Conservation (phyloP, 2,329 filamentous ascomycete genomes). For the Monilinia fructigena region DNA sequence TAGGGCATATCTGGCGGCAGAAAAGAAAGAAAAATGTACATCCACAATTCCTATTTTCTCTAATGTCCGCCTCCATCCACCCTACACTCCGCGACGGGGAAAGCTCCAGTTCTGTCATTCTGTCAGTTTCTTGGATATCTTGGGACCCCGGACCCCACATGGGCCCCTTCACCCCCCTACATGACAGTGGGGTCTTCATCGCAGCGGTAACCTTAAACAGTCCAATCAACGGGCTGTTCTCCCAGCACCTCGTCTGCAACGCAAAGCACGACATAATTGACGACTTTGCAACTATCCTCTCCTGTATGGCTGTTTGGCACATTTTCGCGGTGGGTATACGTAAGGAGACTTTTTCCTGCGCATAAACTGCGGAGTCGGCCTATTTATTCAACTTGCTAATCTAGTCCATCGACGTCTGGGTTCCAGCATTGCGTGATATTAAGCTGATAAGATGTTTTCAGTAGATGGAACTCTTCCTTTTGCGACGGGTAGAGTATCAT, state of each 20-base stretch:
- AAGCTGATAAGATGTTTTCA: background rate
- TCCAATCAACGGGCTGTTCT: background rate
- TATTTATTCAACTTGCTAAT: background rate
- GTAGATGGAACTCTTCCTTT: background rate
- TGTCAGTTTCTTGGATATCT: background rate
- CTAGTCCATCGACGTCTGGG: background rate
- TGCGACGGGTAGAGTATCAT: background rate
- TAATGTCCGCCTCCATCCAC: background rate
- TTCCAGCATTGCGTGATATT: background rate
- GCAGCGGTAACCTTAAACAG: background rate
- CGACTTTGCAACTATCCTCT: background rate
- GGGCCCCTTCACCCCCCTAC: background rate
- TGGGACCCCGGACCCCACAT: background rate
- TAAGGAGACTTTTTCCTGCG: background rate
- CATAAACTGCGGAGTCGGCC: background rate
- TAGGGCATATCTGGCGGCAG: background rate
- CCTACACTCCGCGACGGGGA: background rate
- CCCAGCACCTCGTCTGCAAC: background rate
- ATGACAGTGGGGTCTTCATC: background rate
- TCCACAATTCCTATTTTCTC: background rate
- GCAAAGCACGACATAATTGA: slow-evolving; percentile 1
- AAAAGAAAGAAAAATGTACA: background rate
- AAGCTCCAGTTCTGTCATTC: background rate
- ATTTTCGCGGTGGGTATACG: background rate
- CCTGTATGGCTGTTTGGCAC: background rate